Base-by-base conservation (phyloP, 2,329 filamentous ascomycete genomes). In the Exophiala calicioides region DNA sequence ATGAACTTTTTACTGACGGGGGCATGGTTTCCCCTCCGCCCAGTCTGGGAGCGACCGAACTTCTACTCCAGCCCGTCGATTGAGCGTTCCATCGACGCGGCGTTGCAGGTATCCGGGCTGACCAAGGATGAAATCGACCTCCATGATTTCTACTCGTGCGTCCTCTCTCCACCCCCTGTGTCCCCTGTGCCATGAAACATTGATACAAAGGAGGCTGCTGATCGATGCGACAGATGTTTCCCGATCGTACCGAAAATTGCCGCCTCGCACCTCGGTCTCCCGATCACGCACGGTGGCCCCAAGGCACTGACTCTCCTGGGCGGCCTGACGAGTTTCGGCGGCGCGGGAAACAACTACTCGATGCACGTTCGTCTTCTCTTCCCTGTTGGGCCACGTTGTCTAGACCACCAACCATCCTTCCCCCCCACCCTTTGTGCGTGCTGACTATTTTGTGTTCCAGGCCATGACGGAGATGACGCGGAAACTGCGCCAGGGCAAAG, bases 271-370 rank as follows among this genome's bases (percentile, higher is more conserved):
- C 72, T 86, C 0, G 73, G 72, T 0, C 59, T 86, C 1, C 69
- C 77, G 0, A 66, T 78, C 0, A 63, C 63, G 0, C 62, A 69
- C 1, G 59, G n/a, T n/a, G n/a, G 69, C 1, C 21, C 63, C 2
- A 82, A 79, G 52, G 73, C 78, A 0, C 72, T 85, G 15, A 84
- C 80, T 0, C 63, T 86, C 0, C 69, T 86, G 0, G 83, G 83
- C 0, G 83, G 83, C 0, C 58, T 87, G 42, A 86, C 83, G 3
- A 83, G 77, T 1, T 86, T 86, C 48, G 83, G 84, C 0, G 84
- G 83, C 0, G 83, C 84, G 4, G 83, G 83, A 0, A 86, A 86
- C 53, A 86, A 86, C 44, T 86, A 86, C 50, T 83, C 80, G 0
- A 80, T 85, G 75, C 82, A 86, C 66, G 81, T 77, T 59, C 68